Conservation (phyloP, 352 stramenopile genomes). For the Globisporangium spinosum region DNA sequence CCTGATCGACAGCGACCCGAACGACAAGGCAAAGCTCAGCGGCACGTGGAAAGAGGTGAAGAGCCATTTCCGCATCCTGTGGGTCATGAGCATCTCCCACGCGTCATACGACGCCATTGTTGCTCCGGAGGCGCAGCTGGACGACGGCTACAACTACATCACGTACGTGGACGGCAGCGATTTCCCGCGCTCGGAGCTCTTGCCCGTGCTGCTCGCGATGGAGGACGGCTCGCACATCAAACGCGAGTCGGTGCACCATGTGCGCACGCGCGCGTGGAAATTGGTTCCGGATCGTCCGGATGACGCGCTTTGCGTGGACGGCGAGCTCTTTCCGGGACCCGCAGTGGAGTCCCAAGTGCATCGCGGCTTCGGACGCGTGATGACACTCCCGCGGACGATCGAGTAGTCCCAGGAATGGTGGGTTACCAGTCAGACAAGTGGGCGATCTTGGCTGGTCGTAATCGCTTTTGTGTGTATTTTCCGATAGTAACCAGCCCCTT, state of each 20-base stretch:
- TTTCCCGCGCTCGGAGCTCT: constrained; percentile 30
- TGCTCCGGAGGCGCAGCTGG: constrained; percentile 38
- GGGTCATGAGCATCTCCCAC: constrained; percentile 65
- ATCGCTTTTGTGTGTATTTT: not conserved
- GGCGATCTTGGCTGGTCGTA: not conserved
- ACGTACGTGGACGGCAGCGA: constrained; percentile 36
- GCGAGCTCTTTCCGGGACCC: constrained; percentile 44
- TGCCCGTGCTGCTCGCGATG: constrained; percentile 47
- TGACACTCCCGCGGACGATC: constrained; percentile 23
- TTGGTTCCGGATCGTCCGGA: constrained; percentile 32
- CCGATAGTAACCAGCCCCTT: not conserved
- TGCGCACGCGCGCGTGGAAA: constrained; percentile 62
- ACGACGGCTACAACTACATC: constrained; percentile 71
- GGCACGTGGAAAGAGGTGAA: constrained; percentile 47
- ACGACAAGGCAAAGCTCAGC: constrained; percentile 8
- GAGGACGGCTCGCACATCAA: constrained; percentile 47
- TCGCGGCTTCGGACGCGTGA: constrained; percentile 48
- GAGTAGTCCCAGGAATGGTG: not conserved
- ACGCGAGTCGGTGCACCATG: constrained; percentile 34
- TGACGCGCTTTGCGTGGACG: constrained; percentile 59
- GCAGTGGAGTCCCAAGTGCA: constrained; percentile 57
- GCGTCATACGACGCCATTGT: constrained; percentile 44
- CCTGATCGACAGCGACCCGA: constrained; percentile 27
- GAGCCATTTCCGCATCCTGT: constrained; percentile 53
- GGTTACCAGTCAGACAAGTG: not conserved